Base-by-base conservation (phyloP, 2,329 filamentous ascomycete genomes). In the Xylariaceae sp. region DNA sequence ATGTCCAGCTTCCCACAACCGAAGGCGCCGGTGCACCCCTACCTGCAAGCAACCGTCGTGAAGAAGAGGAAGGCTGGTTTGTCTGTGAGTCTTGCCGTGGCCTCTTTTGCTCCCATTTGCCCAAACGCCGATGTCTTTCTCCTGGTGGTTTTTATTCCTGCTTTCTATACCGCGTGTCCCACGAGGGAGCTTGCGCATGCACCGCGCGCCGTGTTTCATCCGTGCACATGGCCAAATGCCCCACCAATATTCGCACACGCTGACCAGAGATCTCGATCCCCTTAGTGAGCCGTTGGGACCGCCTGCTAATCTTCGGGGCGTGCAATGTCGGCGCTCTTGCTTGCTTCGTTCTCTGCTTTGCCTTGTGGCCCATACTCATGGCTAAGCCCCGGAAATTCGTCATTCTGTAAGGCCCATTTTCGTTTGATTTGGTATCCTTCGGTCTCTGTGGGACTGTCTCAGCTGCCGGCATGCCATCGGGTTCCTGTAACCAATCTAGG, bases 1-100 rank as follows among this genome's bases (percentile, higher is more conserved):
- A 96, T 81, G 87, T 97, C 60, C 86, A 89, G 70, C 84, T 99
- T 45, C 93, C 94, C 51, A 94, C 90, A 47, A 86, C 86, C 62
- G 92, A 96, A 69, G 80, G 81, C 61, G 79, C 89, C 34, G 91
- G 90, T 45, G 91, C 93, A 59, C 91, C 92, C 60, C 75, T 97
- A 45, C 93, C 93, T 47, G 91, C 91, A 55, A 84, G 90, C 56
- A 89, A 72, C 67, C 82, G 92, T 66, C 85, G 92, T 63, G 92
- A 97, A 68, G 94, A 97, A 72, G 93, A 97, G 69, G 94, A 97
- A 74, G 89, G 87, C 59, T 97, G 89, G 85, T 92, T 97, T 83
- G 87, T 89, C 66, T 78, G 94, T 99, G 83, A 93, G 94, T 83
- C 62, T 64, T 58, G n/a, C n/a, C 36, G 44, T 48, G 51, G 51